Evolutionary conservation across 2,329 filamentous ascomycete genomes (phyloP), one percentile per base, ranked within the genome.

Genomic region (Sarocladiaceae sp.): DNA sequence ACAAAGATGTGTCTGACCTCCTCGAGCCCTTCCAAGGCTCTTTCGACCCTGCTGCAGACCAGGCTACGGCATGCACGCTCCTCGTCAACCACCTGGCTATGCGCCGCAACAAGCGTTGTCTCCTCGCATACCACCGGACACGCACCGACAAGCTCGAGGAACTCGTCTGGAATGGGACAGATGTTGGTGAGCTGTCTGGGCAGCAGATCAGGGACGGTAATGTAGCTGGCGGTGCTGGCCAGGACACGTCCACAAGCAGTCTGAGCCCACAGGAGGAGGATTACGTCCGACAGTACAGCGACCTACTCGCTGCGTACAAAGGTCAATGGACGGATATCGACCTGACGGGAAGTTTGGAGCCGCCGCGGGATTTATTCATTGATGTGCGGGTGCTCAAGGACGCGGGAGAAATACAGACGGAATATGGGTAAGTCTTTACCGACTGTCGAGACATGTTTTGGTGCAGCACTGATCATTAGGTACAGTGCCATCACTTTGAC

Each of bases 251-350:
- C 18, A 80, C 81, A 47, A 91, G 83, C 68, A 91, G 86, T 56
- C 69, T 97, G 47, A 95, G 89, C 56, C 90, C 93, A 0, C 91
- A 97, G 61, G 93, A 98, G 63, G 90, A 96, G 63, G 93, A 97
- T 55, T 98, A 96, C 58, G 86, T 95, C 46, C 77, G 91, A 48
- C 84, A 90, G 58, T 98, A 96, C 59, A 83, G 85, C 51, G 90
- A 98, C 57, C 72, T 98, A 52, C 69, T 98, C 45, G 88, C 91
- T n/a, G 88, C 89, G 2, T 96, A 94, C 66, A 98, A 98, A 63
- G 93, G 93, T 1, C 89, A 95, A 58, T 98, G 91, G 91, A 97
- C 91, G 16, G 93, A 98, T 61, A 85, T 98, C 53, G 93, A 98
- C 64, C 70, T 98, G 45, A 96, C 93, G 3, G 93, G 93, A 24